Evolutionary conservation across 1,284 basidiomycete genomes (phyloP), one percentile per base, ranked within the genome.

Genomic region (Neolentinus lepideus): DNA sequence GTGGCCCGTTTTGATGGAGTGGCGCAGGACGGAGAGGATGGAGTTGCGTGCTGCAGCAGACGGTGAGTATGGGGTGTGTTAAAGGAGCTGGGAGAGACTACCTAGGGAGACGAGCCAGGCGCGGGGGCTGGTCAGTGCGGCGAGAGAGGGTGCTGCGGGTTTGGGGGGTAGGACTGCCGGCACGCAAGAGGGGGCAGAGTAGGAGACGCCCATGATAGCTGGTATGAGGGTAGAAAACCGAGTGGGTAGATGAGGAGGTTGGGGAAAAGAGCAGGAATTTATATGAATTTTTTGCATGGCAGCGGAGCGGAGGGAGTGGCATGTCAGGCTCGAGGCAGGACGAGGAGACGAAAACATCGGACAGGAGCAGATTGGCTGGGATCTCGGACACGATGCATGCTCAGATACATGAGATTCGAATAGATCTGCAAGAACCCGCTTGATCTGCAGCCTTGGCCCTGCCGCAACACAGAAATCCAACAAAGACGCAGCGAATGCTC

Each of bases 1-100:
- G 67, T 77, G 75, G 11, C 86, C 87, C 59, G 74, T 71, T 2
- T 68, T 71, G 64, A 89, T 80, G 31, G 83, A 83, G 55, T 74
- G 74, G 53, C 78, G 69, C 33, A 88, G 77, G 55, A 85, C 74
- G 10, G 80, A 69, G 31, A 84, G 71, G 57, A 89, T 79, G 4
- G 85, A 88, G 52, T 71, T 75, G 27, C 84, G 82, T 2, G 86
- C 87, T 87, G 24, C 48, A 57, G 58, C 38, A 21, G 11, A 22
- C 21, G 3, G 51, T 22, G 24, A 43, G 25, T 19, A 16, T 21
- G n/a, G n/a, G n/a, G n/a, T n/a, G n/a, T n/a, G n/a, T n/a, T n/a
- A n/a, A n/a, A n/a, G n/a, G n/a, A n/a, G n/a, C n/a, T n/a, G n/a
- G n/a, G n/a, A 19, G n/a, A 38, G 8, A 25, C 19, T 29, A 66